Percentiles rank a stretch among this genome's conserved stretches.
Evolutionary conservation across 768 basidiomycete species (phyloP).

Genomic region (Pisolithus microcarpus): DNA sequence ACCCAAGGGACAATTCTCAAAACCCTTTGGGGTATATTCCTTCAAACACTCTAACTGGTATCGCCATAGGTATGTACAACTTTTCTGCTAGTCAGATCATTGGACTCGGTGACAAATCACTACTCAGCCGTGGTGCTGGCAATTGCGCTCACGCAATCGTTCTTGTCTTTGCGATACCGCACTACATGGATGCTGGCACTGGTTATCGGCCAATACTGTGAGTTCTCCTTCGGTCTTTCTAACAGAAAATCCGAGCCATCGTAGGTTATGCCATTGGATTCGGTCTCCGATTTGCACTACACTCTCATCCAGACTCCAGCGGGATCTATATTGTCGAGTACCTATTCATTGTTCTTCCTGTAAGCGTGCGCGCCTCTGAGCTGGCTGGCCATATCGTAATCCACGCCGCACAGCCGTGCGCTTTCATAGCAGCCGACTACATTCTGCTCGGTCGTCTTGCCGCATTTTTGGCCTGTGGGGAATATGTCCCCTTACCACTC

Average conservation of each 20-base stretch:
- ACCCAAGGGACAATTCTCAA: conserved; percentile 46
- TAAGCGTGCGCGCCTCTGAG: conserved; percentile 4
- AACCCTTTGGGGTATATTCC: conserved; percentile 42
- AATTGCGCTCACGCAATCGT: conserved; percentile 39
- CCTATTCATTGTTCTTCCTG: conserved; percentile 37
- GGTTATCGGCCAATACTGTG: conserved; percentile 40
- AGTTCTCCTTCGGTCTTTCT: conserved; percentile 11
- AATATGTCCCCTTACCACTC: conserved; percentile 43
- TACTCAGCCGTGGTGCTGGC: conserved; percentile 26
- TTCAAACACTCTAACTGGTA: conserved; percentile 42
- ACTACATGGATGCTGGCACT: too few species aligned
- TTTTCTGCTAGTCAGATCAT: not conserved
- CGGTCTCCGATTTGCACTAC: conserved; percentile 48
- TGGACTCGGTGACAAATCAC: not conserved
- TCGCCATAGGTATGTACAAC: conserved; percentile 38
- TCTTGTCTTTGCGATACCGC: conserved; percentile 26
- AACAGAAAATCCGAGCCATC: conserved; percentile 19
- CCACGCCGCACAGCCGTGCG: conserved; percentile 47
- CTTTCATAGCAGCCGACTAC: conserved; percentile 66
- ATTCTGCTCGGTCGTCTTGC: conserved; percentile 59
- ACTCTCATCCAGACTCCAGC: conserved; percentile 44
- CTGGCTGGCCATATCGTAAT: conserved; percentile 15
- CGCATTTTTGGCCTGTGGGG: conserved; percentile 37
- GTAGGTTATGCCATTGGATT: conserved; percentile 54
- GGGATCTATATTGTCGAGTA: conserved; percentile 51